Evolutionary conservation across 2,329 filamentous ascomycete genomes (phyloP).

Genomic region (Trichoderma sp.): DNA sequence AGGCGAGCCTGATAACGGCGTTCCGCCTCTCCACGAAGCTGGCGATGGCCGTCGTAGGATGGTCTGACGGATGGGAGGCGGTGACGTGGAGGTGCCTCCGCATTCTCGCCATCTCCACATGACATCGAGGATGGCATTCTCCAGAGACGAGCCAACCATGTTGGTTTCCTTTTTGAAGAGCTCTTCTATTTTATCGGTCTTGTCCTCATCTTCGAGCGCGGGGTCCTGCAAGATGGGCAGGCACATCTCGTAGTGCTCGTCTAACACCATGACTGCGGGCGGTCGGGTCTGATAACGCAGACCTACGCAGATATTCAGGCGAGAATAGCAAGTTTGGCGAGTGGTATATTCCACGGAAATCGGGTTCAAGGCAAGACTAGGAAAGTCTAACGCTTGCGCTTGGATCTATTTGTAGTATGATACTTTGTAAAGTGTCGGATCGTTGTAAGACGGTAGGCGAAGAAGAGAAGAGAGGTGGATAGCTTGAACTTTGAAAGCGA

Average conservation of each 20-base stretch:
- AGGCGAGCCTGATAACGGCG: constrained; percentile 80
- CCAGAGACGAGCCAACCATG: constrained; percentile 73
- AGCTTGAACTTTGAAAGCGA: not conserved
- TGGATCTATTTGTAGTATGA: not conserved
- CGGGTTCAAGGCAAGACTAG: not conserved
- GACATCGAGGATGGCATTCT: constrained; percentile 87
- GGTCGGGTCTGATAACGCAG: constrained; percentile 8
- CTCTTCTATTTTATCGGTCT: constrained; percentile 87
- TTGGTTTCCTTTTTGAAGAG: constrained; percentile 77
- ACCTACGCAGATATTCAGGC: constrained; percentile 8
- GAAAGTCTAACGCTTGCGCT: constrained; percentile 5
- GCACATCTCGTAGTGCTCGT: constrained; percentile 89
- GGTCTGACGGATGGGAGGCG: constrained; percentile 83
- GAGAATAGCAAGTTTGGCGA: not conserved
- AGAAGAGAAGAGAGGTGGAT: constrained; percentile 1
- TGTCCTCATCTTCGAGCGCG: constrained; percentile 87
- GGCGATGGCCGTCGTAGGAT: constrained; percentile 89
- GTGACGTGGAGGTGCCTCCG: constrained; percentile 67
- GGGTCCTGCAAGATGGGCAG: constrained; percentile 83
- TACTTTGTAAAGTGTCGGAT: constrained; percentile 2
- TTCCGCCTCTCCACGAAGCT: constrained; percentile 87
- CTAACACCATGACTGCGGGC: constrained; percentile 74
- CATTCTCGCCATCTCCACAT: constrained; percentile 81
- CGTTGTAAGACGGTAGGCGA: not conserved
- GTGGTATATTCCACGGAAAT: not conserved